Evolutionary conservation across 139 green algal species (phyloP).

Genomic region (Chlamydomonas sphaeroides): DNA sequence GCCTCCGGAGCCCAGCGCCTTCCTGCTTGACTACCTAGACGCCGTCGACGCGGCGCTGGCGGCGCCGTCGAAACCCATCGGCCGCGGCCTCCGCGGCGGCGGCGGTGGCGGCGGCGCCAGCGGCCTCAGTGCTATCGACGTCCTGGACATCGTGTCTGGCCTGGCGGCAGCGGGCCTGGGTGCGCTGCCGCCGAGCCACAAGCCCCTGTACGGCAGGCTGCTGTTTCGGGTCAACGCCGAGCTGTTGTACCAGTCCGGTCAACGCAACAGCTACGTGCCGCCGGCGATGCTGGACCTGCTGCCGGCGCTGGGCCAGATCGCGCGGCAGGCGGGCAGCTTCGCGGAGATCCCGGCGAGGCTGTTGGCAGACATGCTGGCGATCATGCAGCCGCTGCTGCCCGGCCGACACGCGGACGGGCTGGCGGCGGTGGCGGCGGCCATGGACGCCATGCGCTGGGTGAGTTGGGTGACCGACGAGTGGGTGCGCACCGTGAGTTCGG

Average conservation of each 20-base stretch:
- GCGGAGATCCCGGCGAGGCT: conserved; percentile 8
- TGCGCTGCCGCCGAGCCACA: not conserved
- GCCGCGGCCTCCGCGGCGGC: no score
- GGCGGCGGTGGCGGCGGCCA: not conserved
- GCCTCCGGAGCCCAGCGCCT: no score
- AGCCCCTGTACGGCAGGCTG: conserved; percentile 4
- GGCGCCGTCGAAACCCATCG: no score
- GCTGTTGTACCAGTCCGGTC: conserved; percentile 3
- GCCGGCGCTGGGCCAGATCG: not conserved
- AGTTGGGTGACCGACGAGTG: not conserved
- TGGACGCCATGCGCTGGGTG: conserved; percentile 13
- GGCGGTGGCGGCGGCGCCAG: no score
- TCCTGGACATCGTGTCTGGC: no score
- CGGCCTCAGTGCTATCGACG: no score
- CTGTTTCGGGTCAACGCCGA: not conserved
- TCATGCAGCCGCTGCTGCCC: not conserved
- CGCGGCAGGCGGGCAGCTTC: not conserved
- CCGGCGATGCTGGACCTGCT: conserved; percentile 4
- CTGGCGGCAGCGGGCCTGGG: not conserved
- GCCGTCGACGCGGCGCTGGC: no score
- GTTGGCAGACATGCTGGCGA: not conserved
- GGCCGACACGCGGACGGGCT: conserved; percentile 11
- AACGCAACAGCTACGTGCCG: conserved; percentile 31
- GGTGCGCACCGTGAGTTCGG: not conserved
- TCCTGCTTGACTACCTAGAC: no score